Conservation (phyloP, 306 rosid species). For the Acacia crassicarpa region DNA sequence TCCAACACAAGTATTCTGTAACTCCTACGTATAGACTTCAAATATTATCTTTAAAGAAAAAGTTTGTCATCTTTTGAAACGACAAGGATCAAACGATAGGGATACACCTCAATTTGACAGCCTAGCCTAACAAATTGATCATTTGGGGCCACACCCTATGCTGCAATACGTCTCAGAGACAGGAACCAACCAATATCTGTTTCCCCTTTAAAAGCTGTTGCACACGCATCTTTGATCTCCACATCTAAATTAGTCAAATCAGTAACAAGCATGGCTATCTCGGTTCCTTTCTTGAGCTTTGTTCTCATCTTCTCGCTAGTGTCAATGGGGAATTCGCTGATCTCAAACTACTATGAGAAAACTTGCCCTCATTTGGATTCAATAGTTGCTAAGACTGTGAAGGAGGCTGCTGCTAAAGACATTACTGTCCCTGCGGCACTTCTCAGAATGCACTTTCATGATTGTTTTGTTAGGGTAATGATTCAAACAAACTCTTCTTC, state of each 20-base stretch:
- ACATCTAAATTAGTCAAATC: slow-evolving; percentile 10
- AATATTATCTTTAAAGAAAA: slow-evolving; percentile 15
- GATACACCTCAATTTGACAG: slow-evolving; percentile 46
- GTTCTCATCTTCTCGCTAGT: slow-evolving; percentile 45
- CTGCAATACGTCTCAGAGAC: neutral
- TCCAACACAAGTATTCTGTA: neutral
- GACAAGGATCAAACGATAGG: slow-evolving; percentile 45
- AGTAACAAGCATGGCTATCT: slow-evolving; percentile 41
- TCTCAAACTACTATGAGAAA: slow-evolving; percentile 69
- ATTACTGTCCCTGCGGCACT: slow-evolving; percentile 77
- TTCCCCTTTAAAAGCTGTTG: slow-evolving; percentile 43
- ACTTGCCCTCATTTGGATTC: slow-evolving; percentile 68
- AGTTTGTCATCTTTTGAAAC: slow-evolving; percentile 35
- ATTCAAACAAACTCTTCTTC: neutral
- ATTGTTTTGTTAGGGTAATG: slow-evolving; percentile 73
- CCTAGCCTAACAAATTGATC: slow-evolving; percentile 39
- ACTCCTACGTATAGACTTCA: neutral
- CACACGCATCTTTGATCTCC: slow-evolving; percentile 23
- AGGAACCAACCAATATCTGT: slow-evolving; percentile 18
- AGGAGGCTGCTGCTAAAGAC: slow-evolving; percentile 44
- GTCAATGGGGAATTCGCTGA: slow-evolving; percentile 51
- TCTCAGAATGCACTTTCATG: slow-evolving; percentile 82
- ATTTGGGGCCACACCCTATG: slow-evolving; percentile 39
- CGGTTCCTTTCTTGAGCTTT: slow-evolving; percentile 45
- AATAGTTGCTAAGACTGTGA: slow-evolving; percentile 48